These are phyloP conservation scores for Trichosporon faecale DNA, from an alignment of 1,284 basidiomycete genomes.

Conservation along the genomic window DNA sequence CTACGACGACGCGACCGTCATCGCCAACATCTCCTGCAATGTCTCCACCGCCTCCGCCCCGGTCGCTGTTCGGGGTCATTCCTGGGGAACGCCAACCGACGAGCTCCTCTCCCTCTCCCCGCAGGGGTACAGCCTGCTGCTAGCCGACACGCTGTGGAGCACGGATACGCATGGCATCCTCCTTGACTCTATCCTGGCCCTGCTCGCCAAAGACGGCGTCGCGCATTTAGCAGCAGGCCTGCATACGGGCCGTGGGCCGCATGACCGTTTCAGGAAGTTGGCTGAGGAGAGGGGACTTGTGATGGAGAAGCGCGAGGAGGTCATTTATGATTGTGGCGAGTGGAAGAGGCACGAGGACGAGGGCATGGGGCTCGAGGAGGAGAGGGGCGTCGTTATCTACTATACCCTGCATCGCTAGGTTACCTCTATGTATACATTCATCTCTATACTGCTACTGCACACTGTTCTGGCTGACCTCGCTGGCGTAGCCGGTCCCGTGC, in stretches of 20 bases:
- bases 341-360: constrained; percentile 32
- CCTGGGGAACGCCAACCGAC: constrained; percentile 39
- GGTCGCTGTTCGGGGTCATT: constrained; percentile 32
- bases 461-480: neutral
- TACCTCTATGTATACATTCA: neutral
- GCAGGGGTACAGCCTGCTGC: constrained; percentile 46
- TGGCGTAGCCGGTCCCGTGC: too few species aligned
- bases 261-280: constrained; percentile 37
- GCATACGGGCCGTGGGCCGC: constrained; percentile 48
- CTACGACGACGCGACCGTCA: constrained; percentile 41
- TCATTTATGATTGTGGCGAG: constrained; percentile 34
- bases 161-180: constrained; percentile 32
- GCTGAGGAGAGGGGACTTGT: constrained; percentile 28
- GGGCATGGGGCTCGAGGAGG: constrained; percentile 31
- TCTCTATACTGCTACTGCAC: neutral
- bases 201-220: constrained; percentile 32
- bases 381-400: constrained; percentile 48
- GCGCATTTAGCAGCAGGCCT: constrained; percentile 48
- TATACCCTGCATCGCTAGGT: constrained; percentile 28
- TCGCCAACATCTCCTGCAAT: constrained; percentile 35
- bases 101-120: constrained; percentile 23
- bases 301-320: constrained; percentile 30
- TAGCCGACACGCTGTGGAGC: constrained; percentile 56
- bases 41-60: constrained; percentile 16
- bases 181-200: constrained; percentile 36